These are phyloP conservation scores for Zymoseptoria tritici DNA, from an alignment of 2,329 filamentous ascomycete genomes.

Conservation along the genomic window DNA sequence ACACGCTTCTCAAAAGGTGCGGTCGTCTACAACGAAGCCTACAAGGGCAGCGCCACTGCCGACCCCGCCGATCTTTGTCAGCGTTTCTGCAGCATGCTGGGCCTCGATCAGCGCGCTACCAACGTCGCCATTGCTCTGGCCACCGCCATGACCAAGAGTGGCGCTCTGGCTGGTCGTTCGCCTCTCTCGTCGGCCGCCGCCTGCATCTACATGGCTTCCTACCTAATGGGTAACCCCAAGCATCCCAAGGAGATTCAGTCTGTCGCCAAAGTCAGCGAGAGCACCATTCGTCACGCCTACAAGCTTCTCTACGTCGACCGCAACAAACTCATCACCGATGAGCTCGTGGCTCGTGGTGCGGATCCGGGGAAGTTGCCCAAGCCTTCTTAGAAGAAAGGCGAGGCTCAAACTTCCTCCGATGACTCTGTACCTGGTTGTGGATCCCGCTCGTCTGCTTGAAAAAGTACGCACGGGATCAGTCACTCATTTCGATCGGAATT, in stretches of 20 bases:
- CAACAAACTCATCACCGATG: conserved; percentile 64
- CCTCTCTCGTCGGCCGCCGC: conserved; percentile 90
- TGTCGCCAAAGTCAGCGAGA: conserved; percentile 86
- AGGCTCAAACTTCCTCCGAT: conserved; percentile 1
- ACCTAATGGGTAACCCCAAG: conserved; percentile 72
- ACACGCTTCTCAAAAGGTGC: conserved; percentile 15
- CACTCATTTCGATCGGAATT: not conserved
- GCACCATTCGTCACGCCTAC: conserved; percentile 93
- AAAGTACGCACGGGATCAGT: not conserved
- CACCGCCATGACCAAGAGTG: conserved; percentile 65
- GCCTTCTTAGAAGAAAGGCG: conserved; percentile 20
- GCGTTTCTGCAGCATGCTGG: conserved; percentile 81
- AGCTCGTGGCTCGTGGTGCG: conserved; percentile 67
- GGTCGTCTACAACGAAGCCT: conserved; percentile 22
- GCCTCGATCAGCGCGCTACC: conserved; percentile 65
- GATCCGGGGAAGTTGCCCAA: conserved; percentile 63
- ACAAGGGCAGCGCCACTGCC: conserved; percentile 24
- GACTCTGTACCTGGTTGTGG: not conserved
- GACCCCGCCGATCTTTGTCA: conserved; percentile 56
- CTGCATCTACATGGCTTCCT: conserved; percentile 92
- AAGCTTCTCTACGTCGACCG: conserved; percentile 73
- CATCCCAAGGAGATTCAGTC: conserved; percentile 78
- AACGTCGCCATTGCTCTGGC: conserved; percentile 75
- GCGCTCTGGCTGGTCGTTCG: conserved; percentile 82
- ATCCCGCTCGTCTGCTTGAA: not conserved